Evolutionary conservation across 495 filamentous ascomycete genomes (phyloP).

Genomic region (Podospora appendiculata): DNA sequence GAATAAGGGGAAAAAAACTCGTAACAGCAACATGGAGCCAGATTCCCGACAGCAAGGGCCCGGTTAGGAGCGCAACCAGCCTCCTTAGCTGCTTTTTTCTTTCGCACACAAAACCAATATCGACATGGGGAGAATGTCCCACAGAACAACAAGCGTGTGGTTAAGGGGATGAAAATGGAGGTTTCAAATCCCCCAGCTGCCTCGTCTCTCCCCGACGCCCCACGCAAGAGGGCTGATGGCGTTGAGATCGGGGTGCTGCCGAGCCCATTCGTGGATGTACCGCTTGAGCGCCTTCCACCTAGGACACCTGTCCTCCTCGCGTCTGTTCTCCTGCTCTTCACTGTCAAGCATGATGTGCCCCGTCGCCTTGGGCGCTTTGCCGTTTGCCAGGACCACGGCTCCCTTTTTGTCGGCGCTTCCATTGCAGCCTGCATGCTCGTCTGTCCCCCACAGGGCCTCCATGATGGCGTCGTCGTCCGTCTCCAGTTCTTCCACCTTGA

Average conservation of each 20-base stretch:
- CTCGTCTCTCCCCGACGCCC: constrained; percentile 65
- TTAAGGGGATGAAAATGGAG: neutral
- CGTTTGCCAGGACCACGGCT: constrained; percentile 1
- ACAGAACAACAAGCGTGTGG: neutral
- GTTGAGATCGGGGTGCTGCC: constrained; percentile 61
- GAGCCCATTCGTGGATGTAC: constrained; percentile 81
- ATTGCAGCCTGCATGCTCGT: constrained; percentile 10
- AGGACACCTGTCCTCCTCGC: constrained; percentile 38
- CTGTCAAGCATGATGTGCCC: constrained; percentile 29
- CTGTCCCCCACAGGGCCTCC: constrained; percentile 49
- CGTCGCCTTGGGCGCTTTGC: constrained; percentile 13
- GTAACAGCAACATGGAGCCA: too few species aligned
- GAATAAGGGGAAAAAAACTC: too few species aligned
- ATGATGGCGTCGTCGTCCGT: constrained; percentile 59
- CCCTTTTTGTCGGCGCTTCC: constrained; percentile 26
- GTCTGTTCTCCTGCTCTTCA: constrained; percentile 26
- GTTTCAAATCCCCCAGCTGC: constrained; percentile 71
- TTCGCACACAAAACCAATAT: neutral
- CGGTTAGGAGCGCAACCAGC: too few species aligned
- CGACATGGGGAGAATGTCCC: neutral
- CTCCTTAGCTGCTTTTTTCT: too few species aligned
- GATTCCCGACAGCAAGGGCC: too few species aligned
- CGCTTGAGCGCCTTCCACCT: constrained; percentile 74
- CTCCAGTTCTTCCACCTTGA: constrained; percentile 57
- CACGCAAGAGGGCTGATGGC: constrained; percentile 52